Conservation (phyloP, 306 rosid genomes). For the Sicyos baderoa region DNA sequence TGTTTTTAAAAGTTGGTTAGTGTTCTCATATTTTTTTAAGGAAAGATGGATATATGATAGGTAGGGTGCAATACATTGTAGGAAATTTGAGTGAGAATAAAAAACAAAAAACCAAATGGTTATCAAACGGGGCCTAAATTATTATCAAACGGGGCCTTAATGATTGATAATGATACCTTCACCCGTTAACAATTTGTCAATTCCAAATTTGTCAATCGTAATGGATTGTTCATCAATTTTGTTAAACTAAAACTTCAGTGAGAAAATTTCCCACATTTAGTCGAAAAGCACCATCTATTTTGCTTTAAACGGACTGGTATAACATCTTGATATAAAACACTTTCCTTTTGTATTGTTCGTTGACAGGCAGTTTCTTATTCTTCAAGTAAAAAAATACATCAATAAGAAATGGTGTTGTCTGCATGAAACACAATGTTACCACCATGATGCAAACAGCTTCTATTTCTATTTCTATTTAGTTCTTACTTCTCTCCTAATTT, state of each 20-base stretch:
- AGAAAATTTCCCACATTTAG: not conserved
- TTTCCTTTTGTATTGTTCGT: not conserved
- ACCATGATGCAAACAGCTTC: no score
- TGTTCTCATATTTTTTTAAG: no score
- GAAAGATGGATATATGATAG: no score
- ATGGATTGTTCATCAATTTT: not conserved
- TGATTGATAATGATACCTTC: not conserved
- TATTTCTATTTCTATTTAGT: not conserved
- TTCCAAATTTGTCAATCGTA: not conserved
- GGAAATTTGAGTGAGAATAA: no score
- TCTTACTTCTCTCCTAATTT: slow-evolving; percentile 23
- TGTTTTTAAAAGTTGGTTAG: no score
- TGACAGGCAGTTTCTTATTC: not conserved
- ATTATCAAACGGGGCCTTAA: no score
- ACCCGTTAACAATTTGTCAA: not conserved
- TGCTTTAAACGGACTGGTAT: not conserved
- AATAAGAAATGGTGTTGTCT: not conserved
- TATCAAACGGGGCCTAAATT: no score
- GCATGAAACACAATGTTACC: not conserved
- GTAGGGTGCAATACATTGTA: no score
- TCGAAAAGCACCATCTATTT: not conserved
- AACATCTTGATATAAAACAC: not conserved
- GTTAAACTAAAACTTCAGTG: not conserved
- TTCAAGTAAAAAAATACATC: not conserved
- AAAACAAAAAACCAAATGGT: no score